Percentiles rank a stretch among this genome's conserved stretches.
Evolutionary conservation across 257 asterid species (phyloP).

Genomic region (Scutellaria barbata): DNA sequence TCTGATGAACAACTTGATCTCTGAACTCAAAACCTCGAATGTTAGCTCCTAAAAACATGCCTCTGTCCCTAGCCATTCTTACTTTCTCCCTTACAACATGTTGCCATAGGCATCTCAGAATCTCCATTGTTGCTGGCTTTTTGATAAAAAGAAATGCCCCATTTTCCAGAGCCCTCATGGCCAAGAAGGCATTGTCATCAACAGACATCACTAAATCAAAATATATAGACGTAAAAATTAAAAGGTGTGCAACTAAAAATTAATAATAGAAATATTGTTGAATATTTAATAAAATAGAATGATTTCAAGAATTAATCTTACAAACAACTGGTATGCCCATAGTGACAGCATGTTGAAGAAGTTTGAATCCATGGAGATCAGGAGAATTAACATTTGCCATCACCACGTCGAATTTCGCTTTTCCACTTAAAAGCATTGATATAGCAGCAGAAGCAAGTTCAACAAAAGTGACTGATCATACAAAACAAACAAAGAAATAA

Average conservation of each 20-base stretch:
- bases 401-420: constrained; percentile 43
- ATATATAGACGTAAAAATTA: not conserved
- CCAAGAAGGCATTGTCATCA: constrained; percentile 42
- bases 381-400: constrained; percentile 53
- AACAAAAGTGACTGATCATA: constrained; percentile 38
- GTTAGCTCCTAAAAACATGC: constrained; percentile 2
- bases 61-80: constrained; percentile 33
- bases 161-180: constrained; percentile 47
- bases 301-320: constrained; percentile 20
- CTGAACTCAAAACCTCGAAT: constrained; percentile 23
- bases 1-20: not conserved
- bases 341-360: constrained; percentile 40
- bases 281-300: too few relatives aligned
- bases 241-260: not conserved
- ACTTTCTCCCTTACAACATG: constrained; percentile 51
- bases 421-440: constrained; percentile 43
- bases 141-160: constrained; percentile 50
- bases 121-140: constrained; percentile 43
- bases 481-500: not conserved
- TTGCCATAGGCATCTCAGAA: constrained; percentile 51
- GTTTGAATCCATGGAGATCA: constrained; percentile 51
- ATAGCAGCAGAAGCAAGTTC: constrained; percentile 50
- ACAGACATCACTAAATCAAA: constrained; percentile 37
- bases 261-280: not conserved
- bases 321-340: constrained; percentile 48